phyloP scores from a whole-genome alignment of 192 early-diverging fungal species.

The Linnemannia exigua region DNA sequence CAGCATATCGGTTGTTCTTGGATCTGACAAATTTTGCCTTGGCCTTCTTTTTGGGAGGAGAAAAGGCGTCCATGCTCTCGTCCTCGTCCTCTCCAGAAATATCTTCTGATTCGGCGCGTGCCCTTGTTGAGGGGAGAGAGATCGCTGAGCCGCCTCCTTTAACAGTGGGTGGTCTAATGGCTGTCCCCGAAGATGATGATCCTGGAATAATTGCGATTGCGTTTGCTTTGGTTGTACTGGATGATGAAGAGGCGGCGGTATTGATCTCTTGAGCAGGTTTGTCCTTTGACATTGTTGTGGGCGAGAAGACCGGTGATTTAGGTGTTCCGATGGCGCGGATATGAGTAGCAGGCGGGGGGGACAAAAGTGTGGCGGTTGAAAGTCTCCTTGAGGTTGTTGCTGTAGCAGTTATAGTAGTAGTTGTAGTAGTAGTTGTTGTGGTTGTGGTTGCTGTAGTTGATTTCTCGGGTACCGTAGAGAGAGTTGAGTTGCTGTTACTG shows the following conservation, averaged over 20 bases:
- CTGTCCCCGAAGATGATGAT: neutral
- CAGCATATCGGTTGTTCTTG: constrained; percentile 8
- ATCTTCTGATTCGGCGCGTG: constrained; percentile 2
- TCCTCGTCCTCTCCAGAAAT: constrained; percentile 16
- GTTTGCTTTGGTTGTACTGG: neutral
- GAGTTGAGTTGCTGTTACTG: neutral
- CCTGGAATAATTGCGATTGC: neutral
- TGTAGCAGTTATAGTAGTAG: neutral
- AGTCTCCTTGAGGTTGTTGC: constrained; percentile 11
- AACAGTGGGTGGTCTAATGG: neutral
- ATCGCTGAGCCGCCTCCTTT: constrained; percentile 33
- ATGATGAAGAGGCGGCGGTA: neutral
- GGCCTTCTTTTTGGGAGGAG: constrained; percentile 20
- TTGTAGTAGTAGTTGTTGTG: constrained; percentile 12
- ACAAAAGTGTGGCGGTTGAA: constrained; percentile 19
- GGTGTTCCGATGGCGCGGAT: neutral
- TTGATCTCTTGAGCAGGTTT: neutral
- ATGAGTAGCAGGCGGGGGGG: neutral
- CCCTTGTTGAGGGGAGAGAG: constrained; percentile 30
- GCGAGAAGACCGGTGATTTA: constrained; percentile 12
- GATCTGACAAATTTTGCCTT: constrained; percentile 20
- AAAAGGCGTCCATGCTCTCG: neutral
- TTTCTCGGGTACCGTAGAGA: neutral
- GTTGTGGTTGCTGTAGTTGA: neutral
- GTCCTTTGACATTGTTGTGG: constrained; percentile 5